Evolutionary conservation across 2,329 filamentous ascomycete species (phyloP), one percentile per base, ranked within the genome.

Genomic region (Beauveria sp.): DNA sequence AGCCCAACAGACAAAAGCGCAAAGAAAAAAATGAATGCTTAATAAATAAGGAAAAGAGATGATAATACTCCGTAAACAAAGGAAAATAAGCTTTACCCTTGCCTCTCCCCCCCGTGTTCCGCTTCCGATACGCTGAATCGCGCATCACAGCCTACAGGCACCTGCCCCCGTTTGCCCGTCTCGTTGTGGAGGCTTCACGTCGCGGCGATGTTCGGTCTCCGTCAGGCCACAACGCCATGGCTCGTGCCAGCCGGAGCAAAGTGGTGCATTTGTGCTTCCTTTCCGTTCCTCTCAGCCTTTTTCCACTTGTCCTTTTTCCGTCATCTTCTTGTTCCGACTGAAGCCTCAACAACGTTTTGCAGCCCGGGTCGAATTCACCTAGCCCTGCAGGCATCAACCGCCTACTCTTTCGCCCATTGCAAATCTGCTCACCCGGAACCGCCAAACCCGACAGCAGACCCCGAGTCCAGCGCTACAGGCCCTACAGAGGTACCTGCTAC

Each of bases 201-300:
- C 52, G 52, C 52, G 52, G 52, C 52, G 52, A 54, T 54, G 52
- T 54, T 54, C 52, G 52, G 52, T 54, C 52, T 54, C 52, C 52
- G 52, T 54, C 52, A 54, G 52, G 52, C 52, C 52, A 54, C 52
- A 49, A 26, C 24, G 47, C 34, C 12, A 42, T 40, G 34, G 50
- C 51, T 42, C 51, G 51, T 54, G 51, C 51, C 51, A n/a, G 51
- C 51, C 51, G 51, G 51, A 54, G 49, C 18, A 51, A 51, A 50
- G 20, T n/a, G 49, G 49, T 51, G 20, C 49, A n/a, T 20, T 51
- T 34, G 34, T 38, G 28, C 28, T 51, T 51, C n/a, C 49, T 38
- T 34, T 51, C 49, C 49, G 26, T 22, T 51, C 28, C 26, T 50
- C 46, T 43, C 42, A 43, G 42, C 9, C 42, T 20, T 43, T 43